A percentile compares a stretch with the other conserved stretches of the same genome.
phyloP scores from a whole-genome alignment of 2,329 filamentous ascomycete genomes.

The Hymenoscyphus salicellus region DNA sequence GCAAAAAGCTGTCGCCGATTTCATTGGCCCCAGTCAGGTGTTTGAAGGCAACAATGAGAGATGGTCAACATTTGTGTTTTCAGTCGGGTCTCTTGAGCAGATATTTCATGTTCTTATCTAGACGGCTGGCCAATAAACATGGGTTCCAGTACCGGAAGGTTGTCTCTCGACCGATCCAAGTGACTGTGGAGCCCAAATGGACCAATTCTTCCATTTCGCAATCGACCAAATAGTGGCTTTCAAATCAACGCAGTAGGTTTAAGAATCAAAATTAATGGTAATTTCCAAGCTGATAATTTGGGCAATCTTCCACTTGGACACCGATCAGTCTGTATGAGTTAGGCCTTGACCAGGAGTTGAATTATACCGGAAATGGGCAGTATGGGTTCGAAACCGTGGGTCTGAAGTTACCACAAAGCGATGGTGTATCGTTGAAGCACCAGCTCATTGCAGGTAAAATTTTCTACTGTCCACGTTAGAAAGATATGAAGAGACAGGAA shows the following conservation, averaged over 20 bases:
- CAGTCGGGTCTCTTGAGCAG: slow-evolving; percentile 40
- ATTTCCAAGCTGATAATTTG: not conserved
- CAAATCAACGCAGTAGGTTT: slow-evolving; percentile 11
- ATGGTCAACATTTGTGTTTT: slow-evolving; percentile 42
- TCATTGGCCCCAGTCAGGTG: slow-evolving; percentile 17
- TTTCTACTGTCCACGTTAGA: not conserved
- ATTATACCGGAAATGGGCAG: slow-evolving; percentile 32
- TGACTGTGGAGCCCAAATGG: slow-evolving; percentile 17
- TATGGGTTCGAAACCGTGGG: slow-evolving; percentile 25
- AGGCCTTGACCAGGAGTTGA: slow-evolving; percentile 39
- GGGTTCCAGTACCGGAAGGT: slow-evolving; percentile 30
- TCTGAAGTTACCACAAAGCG: slow-evolving; percentile 16
- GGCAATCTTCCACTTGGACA: slow-evolving; percentile 37
- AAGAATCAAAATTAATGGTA: not conserved
- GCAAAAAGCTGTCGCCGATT: not conserved
- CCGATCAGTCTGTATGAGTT: slow-evolving; percentile 38
- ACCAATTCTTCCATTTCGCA: slow-evolving; percentile 13
- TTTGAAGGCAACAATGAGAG: slow-evolving; percentile 36
- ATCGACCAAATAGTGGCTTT: slow-evolving; percentile 14
- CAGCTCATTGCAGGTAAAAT: slow-evolving; percentile 26
- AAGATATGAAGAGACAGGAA: not conserved
- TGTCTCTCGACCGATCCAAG: slow-evolving; percentile 14
- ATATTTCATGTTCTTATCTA: slow-evolving; percentile 39
- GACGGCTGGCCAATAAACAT: slow-evolving; percentile 38
- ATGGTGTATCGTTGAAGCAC: slow-evolving; percentile 24